These are phyloP conservation scores for Solanum chmielewskii DNA, from an alignment of 257 asterid genomes.

Conservation along the genomic window DNA sequence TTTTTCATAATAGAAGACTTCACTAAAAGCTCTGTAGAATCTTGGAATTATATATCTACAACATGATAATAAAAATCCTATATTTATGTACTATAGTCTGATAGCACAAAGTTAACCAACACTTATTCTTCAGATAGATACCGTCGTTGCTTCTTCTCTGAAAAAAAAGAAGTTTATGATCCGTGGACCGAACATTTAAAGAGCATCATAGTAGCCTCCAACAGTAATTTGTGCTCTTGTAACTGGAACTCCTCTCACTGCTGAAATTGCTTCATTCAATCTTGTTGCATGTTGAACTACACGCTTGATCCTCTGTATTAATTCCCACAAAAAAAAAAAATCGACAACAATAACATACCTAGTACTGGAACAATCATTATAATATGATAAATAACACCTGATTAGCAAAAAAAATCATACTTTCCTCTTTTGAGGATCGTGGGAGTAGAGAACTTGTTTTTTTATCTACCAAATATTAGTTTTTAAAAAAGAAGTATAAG, in stretches of 20 bases:
- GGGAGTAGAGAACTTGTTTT: not conserved
- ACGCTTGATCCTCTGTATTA: slow-evolving; percentile 37
- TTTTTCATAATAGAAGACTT: not conserved
- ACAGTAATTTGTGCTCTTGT: slow-evolving; percentile 46
- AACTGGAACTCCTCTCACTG: slow-evolving; percentile 30
- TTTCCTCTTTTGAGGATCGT: fast-evolving
- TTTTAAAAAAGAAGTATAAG: not conserved
- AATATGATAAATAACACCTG: not conserved
- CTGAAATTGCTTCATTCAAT: slow-evolving; percentile 38
- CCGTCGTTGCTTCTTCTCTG: not conserved
- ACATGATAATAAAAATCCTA: not conserved
- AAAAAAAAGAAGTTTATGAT: fast-evolving
- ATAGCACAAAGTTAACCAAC: not conserved
- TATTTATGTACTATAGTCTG: not conserved
- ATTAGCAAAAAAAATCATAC: not conserved
- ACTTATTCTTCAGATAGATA: not conserved
- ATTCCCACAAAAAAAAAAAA: not conserved
- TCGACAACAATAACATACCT: not conserved
- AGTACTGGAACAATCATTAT: not conserved
- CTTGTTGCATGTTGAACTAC: slow-evolving; percentile 27
- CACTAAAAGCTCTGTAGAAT: not conserved
- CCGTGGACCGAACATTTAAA: not conserved
- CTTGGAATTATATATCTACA: not conserved
- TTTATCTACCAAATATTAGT: not conserved
- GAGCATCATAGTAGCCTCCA: slow-evolving; percentile 52